These are phyloP conservation scores for Sistotremastrum niveocremeum DNA, from an alignment of 768 basidiomycete genomes.

Conservation along the genomic window DNA sequence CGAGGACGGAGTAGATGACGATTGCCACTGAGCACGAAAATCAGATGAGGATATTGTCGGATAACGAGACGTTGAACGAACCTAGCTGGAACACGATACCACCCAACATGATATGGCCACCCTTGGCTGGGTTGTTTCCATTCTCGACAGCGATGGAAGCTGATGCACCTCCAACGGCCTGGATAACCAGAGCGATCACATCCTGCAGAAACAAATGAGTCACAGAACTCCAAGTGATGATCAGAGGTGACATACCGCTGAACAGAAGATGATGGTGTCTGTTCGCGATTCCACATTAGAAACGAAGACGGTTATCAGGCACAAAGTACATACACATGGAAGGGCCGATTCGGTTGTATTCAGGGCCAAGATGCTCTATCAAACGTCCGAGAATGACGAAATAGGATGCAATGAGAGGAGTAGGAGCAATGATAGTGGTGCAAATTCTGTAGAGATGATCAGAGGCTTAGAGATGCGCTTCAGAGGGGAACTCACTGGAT, in stretches of 20 bases:
- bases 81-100: slow-evolving; percentile 14
- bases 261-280: slow-evolving; percentile 18
- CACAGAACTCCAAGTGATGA: neutral
- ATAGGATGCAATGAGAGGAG: slow-evolving; percentile 9
- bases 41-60: no score
- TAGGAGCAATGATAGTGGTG: slow-evolving; percentile 17
- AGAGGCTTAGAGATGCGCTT: neutral
- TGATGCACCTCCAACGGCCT: slow-evolving; percentile 24
- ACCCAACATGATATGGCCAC: slow-evolving; percentile 17
- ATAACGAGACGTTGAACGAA: neutral
- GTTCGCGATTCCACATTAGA: neutral
- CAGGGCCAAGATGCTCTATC: slow-evolving; percentile 7
- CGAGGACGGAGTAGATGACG: slow-evolving; percentile 24
- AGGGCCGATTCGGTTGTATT: slow-evolving; percentile 11
- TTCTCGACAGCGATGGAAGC: slow-evolving; percentile 12
- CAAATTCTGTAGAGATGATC: slow-evolving; percentile 13
- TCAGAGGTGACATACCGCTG: slow-evolving; percentile 13
- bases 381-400: slow-evolving; percentile 11
- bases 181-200: slow-evolving; percentile 24
- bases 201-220: slow-evolving; percentile 15
- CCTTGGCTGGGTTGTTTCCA: slow-evolving; percentile 6
- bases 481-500: slow-evolving; percentile 25
- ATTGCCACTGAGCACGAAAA: slow-evolving; percentile 23
- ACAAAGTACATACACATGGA: slow-evolving; percentile 2
- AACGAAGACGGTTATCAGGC: neutral